Evolutionary conservation across 139 green algal species (phyloP).

Genomic region (Micromonas commoda): DNA sequence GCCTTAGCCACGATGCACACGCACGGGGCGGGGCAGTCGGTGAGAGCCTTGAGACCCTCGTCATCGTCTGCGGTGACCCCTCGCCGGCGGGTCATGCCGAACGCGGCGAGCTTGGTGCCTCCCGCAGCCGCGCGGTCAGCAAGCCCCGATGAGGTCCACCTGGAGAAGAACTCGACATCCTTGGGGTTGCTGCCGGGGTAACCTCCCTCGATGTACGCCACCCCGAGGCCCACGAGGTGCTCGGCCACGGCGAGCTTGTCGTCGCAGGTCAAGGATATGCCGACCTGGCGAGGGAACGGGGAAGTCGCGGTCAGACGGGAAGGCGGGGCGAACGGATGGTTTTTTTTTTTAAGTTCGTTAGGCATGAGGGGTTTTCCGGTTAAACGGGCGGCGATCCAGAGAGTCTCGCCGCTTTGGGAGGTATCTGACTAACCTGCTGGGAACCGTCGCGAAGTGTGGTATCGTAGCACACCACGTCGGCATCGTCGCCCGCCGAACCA

Average conservation of each 20-base stretch:
- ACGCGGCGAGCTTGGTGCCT: conserved; percentile 38
- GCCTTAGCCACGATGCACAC: conserved; percentile 48
- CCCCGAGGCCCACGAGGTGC: conserved; percentile 32
- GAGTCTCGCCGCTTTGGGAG: neutral
- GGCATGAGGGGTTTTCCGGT: neutral
- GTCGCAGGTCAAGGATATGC: conserved; percentile 38
- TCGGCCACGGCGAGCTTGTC: conserved; percentile 44
- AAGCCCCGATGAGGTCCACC: conserved; percentile 7
- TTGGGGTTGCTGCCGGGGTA: conserved; percentile 48
- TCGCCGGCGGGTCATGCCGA: conserved; percentile 44
- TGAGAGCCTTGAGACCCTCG: conserved; percentile 36
- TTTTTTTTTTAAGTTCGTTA: neutral
- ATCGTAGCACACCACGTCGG: conserved; percentile 22
- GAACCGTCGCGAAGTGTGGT: conserved; percentile 26
- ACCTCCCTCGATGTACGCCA: conserved; percentile 46
- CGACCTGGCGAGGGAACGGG: conserved; percentile 19
- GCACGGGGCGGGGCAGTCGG: conserved; percentile 34
- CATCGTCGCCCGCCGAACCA: too few species aligned
- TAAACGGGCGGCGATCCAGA: neutral
- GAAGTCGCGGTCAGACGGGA: too few species aligned
- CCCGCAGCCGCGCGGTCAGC: neutral
- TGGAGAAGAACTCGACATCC: conserved; percentile 43
- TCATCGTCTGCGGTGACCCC: conserved; percentile 38
- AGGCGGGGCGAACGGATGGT: neutral
- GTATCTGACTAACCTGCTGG: neutral